Evolutionary conservation across 768 basidiomycete species (phyloP), one percentile per base, ranked within the genome.

Genomic region (Termitomyces sp.): DNA sequence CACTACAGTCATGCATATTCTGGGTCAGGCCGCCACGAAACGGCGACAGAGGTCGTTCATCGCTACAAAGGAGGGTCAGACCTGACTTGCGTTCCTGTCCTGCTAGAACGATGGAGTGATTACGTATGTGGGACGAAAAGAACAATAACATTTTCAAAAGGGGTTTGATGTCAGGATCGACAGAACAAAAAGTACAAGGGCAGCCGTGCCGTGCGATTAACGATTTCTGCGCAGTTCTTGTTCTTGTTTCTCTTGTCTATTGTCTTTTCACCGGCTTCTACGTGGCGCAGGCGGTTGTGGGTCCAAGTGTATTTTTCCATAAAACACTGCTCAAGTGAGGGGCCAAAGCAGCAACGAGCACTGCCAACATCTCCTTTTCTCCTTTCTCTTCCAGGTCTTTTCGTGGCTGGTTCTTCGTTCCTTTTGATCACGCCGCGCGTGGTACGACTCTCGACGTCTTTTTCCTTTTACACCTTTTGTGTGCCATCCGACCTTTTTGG

Each of bases 361-460:
- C 58, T 57, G 59, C 58, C 30, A 55, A 47, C 52, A 44, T 52
- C 61, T 61, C 52, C 52, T 56, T n/a, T 18, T 59, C 58, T 62
- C 58, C 58, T 58, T 66, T 57, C 54, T 58, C 54, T 59, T 59
- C 48, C 48, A 38, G 18, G 36, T 32, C 54, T 56, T 55, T 47
- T 56, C 48, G 49, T 58, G 44, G 35, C 43, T 24, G 5, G 36
- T 47, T 50, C 49, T 61, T 65, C 62, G 50, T 47, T 63, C 47
- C 46, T 44, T 50, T 54, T 61, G 4, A 52, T 28, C 38, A 52
- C 74, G 74, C 74, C 70, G 72, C 47, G 72, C 71, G 71, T 75
- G 72, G 66, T 56, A 63, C 62, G 56, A 63, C 59, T 63, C 55
- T 56, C 52, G 20, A 59, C 59, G 50, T 57, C 57, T 55, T 56